A percentile compares a stretch with the other conserved stretches of the same genome.
phyloP scores from a whole-genome alignment of 2,329 filamentous ascomycete genomes.

The Arthrobotrys megalospora region DNA sequence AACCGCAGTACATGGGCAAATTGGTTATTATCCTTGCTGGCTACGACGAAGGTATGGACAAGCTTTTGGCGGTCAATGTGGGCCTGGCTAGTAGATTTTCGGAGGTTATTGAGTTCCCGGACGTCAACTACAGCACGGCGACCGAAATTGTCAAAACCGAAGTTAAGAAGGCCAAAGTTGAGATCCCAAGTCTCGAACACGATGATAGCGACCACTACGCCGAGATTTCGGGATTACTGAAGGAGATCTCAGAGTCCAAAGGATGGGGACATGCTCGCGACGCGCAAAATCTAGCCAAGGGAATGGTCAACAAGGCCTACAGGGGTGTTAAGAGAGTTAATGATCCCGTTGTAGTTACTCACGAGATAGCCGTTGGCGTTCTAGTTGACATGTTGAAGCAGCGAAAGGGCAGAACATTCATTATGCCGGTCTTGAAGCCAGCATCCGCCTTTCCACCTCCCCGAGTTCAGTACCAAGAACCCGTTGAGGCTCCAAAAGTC shows the following conservation, averaged over 20 bases:
- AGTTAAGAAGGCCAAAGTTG: conserved; percentile 33
- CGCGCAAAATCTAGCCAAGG: conserved; percentile 46
- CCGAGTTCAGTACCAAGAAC: conserved; percentile 30
- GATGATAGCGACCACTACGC: conserved; percentile 64
- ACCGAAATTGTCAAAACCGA: conserved; percentile 68
- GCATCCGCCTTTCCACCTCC: not conserved
- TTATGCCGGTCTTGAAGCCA: conserved; percentile 5
- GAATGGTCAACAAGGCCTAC: conserved; percentile 62
- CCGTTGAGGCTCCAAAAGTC: conserved; percentile 5
- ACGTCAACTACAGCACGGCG: conserved; percentile 69
- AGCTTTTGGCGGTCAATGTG: conserved; percentile 74
- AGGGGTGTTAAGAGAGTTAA: conserved; percentile 68
- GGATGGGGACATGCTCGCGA: conserved; percentile 53
- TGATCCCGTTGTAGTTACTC: conserved; percentile 73
- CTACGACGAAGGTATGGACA: conserved; percentile 78
- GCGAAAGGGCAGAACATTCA: conserved; percentile 18
- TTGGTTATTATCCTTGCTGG: conserved; percentile 79
- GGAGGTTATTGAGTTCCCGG: conserved; percentile 73
- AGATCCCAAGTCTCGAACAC: conserved; percentile 61
- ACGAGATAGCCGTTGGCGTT: conserved; percentile 75
- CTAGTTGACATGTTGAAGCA: conserved; percentile 65
- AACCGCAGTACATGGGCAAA: conserved; percentile 74
- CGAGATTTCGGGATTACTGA: conserved; percentile 59
- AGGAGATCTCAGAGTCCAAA: conserved; percentile 36
- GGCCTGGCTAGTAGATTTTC: conserved; percentile 78